Conservation (phyloP, 805 yeast genomes). For the Metschnikowia continentalis region DNA sequence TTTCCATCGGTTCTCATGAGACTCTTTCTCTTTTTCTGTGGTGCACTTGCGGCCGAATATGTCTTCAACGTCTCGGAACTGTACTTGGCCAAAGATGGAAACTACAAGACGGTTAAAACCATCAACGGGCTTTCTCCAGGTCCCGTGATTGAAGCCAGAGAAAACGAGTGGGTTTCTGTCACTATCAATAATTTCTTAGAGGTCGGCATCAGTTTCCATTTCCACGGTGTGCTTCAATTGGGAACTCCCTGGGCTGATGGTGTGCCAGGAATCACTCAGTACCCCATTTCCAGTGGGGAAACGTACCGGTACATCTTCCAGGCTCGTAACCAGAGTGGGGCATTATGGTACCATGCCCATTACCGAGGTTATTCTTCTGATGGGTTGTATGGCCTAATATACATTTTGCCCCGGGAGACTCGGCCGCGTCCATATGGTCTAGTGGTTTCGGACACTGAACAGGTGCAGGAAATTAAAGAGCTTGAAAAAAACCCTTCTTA, state of each 20-base stretch:
- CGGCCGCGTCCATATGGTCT: constrained; percentile 31
- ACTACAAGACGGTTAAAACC: constrained; percentile 26
- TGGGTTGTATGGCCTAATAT: constrained; percentile 47
- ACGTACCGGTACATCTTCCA: constrained; percentile 41
- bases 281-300: constrained; percentile 44
- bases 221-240: constrained; percentile 48
- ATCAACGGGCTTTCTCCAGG: constrained; percentile 49
- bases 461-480: constrained; percentile 23
- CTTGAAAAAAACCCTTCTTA: constrained; percentile 23
- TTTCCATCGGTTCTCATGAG: neutral
- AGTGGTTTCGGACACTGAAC: constrained; percentile 20
- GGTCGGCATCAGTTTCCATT: constrained; percentile 45
- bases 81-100: constrained; percentile 30
- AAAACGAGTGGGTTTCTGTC: constrained; percentile 32
- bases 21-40: constrained; percentile 11
- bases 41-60: constrained; percentile 14
- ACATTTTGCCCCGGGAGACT: constrained; percentile 33
- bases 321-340: constrained; percentile 39
- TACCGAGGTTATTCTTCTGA: constrained; percentile 43
- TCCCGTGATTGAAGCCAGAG: constrained; percentile 38
- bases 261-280: constrained; percentile 46
- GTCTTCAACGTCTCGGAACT: constrained; percentile 9
- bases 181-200: constrained; percentile 35
- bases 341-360: constrained; percentile 57
- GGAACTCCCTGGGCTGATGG: constrained; percentile 51